Base-by-base conservation (phyloP, 768 basidiomycete genomes). In the Jaapia argillacea region DNA sequence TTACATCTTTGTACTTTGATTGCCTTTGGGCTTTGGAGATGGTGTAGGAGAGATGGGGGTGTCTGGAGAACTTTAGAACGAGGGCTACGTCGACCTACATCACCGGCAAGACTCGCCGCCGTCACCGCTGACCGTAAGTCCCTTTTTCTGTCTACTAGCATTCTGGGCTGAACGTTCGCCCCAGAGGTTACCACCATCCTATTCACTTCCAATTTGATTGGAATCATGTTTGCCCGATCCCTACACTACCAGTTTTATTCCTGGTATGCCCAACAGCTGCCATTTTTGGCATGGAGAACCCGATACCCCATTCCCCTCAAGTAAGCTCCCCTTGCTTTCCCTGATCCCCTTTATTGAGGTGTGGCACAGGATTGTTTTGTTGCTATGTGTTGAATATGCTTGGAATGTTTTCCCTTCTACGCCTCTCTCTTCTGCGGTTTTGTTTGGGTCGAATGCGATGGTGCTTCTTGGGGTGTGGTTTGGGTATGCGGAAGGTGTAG, bases 171-270 rank as follows among this genome's bases (percentile, higher is more conserved):
- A 33, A 10, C 28, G 16, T 33, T 33, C 10, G 28, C 16, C 16
- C 20, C 54, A 94, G 93, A 85, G 53, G 70, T 85, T 41, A 74
- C 80, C 16, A 85, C 85, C 1, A 70, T 91, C 20, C 69, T 97
- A 4, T 90, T 89, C 67, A 93, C 89, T 1, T 85, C 85, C 13
- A 98, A 98, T 56, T 59, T 98, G 28, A 81, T 96, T 42, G 96
- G 96, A 14, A 84, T 98, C 26, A 49, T 87, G 5, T 96, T 88
- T 58, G 89, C 96, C 18, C 79, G 96, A 16, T 97, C 94, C 6
- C 65, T 99, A 36, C 96, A 99, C 58, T 97, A 97, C 58, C 96
- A 99, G 52, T 99, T 99, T 62, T 96, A 96, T 60, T 81, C 87
- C 4, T 99, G 96, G 96, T 97, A 97, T 58, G 88, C 84, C 6